These are phyloP conservation scores for Stephania yunnanensis DNA, from an alignment of 164 flowering plant genomes.

Conservation along the genomic window DNA sequence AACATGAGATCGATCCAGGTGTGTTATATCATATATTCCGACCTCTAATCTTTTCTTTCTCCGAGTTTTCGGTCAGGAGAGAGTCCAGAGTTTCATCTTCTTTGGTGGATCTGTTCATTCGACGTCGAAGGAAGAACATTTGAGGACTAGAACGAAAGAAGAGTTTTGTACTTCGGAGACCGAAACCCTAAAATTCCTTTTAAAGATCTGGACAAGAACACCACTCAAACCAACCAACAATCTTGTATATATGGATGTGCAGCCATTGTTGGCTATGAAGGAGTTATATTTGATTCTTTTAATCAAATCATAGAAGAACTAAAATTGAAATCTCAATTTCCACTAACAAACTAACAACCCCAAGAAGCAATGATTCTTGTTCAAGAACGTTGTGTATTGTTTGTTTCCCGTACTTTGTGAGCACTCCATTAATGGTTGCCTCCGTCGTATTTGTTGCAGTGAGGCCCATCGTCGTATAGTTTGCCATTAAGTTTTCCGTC, in stretches of 20 bases:
- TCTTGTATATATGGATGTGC: constrained; percentile 1
- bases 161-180: constrained; percentile 2
- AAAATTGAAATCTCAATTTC: no score
- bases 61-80: constrained; percentile 2
- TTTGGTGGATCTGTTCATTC: not conserved
- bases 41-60: not conserved
- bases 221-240: not conserved
- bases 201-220: not conserved
- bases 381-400: no score
- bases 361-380: no score
- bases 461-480: not conserved
- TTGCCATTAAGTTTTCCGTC: not conserved
- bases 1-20: constrained; percentile 14
- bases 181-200: not conserved
- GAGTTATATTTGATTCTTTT: no score
- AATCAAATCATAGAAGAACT: no score
- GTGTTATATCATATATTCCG: constrained; percentile 11
- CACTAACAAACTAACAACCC: no score
- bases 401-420: no score
- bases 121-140: not conserved
- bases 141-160: not conserved
- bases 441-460: not conserved
- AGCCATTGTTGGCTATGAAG: not conserved
- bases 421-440: no score
- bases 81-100: not conserved